Conservation (phyloP, 495 filamentous ascomycete genomes). For the Podospora anserina region DNA sequence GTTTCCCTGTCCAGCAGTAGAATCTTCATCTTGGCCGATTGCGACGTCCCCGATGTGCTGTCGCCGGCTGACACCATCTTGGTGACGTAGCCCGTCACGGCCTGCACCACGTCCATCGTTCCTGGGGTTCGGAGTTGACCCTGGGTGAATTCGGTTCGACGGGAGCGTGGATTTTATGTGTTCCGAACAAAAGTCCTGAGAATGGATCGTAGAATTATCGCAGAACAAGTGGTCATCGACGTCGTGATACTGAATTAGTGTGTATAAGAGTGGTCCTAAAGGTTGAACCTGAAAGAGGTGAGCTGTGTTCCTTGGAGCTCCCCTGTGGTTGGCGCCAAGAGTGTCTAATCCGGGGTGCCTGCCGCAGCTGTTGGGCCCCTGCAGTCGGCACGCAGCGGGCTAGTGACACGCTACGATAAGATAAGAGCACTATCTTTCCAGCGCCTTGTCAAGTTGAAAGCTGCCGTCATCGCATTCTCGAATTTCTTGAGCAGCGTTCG, state of each 20-base stretch:
- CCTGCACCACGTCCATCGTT: conserved; percentile 87
- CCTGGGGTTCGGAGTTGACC: neutral
- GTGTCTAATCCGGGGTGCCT: neutral
- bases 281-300: neutral
- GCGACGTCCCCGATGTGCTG: conserved; percentile 58
- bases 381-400: neutral
- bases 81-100: conserved; percentile 90
- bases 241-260: neutral
- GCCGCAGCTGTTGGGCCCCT: neutral
- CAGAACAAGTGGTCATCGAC: no score
- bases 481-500: neutral
- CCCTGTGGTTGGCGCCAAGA: neutral
- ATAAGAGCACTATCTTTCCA: conserved; percentile 1
- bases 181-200: neutral
- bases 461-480: neutral
- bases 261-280: neutral
- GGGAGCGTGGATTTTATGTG: neutral
- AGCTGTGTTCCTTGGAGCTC: neutral
- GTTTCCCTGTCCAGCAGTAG: conserved; percentile 92
- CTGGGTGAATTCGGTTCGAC: neutral
- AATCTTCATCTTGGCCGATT: conserved; percentile 96
- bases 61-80: conserved; percentile 95
- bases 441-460: neutral
- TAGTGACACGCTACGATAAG: conserved; percentile 5
- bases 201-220: no score